Conservation (phyloP, 805 yeast genomes). For the Zygotorulaspora danielsina region DNA sequence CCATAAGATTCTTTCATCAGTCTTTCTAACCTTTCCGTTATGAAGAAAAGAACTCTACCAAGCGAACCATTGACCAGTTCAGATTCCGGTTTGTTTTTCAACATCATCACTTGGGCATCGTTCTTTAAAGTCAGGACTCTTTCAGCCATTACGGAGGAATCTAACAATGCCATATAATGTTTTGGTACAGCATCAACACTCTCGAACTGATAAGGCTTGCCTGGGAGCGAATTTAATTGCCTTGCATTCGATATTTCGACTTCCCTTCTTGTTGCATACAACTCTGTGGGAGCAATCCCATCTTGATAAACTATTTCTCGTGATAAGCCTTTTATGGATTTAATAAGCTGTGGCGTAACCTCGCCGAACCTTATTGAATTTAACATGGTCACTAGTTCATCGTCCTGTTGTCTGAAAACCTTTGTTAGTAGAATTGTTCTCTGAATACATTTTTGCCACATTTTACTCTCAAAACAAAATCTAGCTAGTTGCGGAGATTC, state of each 20-base stretch:
- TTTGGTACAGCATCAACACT: conserved; percentile 43
- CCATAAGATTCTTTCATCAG: conserved; percentile 25
- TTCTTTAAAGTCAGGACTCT: conserved; percentile 58
- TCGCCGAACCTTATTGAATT: conserved; percentile 76
- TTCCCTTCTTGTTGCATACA: conserved; percentile 80
- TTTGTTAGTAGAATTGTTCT: conserved; percentile 66
- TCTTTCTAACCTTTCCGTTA: conserved; percentile 27
- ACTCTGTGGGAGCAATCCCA: conserved; percentile 83
- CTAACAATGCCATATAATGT: conserved; percentile 39
- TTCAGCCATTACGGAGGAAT: conserved; percentile 67
- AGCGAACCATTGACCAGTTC: conserved; percentile 83
- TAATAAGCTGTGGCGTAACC: conserved; percentile 46
- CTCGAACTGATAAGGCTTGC: conserved; percentile 42
- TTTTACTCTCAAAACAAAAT: conserved; percentile 71
- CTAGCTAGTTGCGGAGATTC: conserved; percentile 27
- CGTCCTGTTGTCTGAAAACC: conserved; percentile 84
- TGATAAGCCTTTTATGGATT: conserved; percentile 49
- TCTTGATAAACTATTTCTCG: conserved; percentile 58
- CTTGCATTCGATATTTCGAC: conserved; percentile 70
- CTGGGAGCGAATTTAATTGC: conserved; percentile 48
- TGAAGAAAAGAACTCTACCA: conserved; percentile 58
- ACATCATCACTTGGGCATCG: conserved; percentile 92
- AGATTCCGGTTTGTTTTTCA: conserved; percentile 70
- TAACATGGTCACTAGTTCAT: conserved; percentile 67
- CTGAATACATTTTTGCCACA: conserved; percentile 63